A percentile compares a stretch with the other conserved stretches of the same genome.
Evolutionary conservation across 2,329 filamentous ascomycete genomes (phyloP).

Genomic region (Hortaea werneckii): DNA sequence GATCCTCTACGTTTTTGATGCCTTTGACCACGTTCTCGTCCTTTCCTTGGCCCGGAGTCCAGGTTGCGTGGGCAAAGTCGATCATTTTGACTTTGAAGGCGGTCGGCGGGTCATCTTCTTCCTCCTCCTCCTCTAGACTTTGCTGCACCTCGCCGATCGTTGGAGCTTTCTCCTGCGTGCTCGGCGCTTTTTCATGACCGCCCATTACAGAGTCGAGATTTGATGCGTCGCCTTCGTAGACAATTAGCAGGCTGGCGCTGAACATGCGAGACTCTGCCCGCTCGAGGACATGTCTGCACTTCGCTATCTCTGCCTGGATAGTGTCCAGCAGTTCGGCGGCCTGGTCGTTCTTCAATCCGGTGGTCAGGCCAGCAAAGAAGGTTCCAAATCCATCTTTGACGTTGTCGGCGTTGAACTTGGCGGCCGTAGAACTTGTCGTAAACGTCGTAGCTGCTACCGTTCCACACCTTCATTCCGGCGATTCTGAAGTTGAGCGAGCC

Average conservation of each 20-base stretch:
- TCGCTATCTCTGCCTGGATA: slow-evolving; percentile 25
- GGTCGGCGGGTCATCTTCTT: slow-evolving; percentile 44
- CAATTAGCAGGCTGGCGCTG: slow-evolving; percentile 52
- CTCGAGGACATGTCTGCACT: slow-evolving; percentile 47
- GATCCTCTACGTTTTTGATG: slow-evolving; percentile 33
- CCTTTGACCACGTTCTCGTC: slow-evolving; percentile 83
- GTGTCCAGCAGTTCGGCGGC: slow-evolving; percentile 35
- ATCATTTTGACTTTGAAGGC: slow-evolving; percentile 79
- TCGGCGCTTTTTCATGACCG: slow-evolving; percentile 25
- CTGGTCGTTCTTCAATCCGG: slow-evolving; percentile 31
- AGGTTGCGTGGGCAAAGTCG: slow-evolving; percentile 89
- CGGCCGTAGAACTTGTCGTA: slow-evolving; percentile 60
- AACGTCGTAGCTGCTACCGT: slow-evolving; percentile 40
- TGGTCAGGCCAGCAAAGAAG: slow-evolving; percentile 38
- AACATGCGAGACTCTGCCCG: slow-evolving; percentile 58
- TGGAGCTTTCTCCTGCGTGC: slow-evolving; percentile 17
- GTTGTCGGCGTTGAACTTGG: slow-evolving; percentile 43
- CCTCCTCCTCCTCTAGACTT: slow-evolving; percentile 30
- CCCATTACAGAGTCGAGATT: slow-evolving; percentile 41
- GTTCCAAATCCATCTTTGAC: slow-evolving; percentile 48
- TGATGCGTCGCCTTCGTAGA: slow-evolving; percentile 54
- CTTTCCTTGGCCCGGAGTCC: slow-evolving; percentile 68
- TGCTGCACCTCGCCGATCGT: slow-evolving; percentile 11
- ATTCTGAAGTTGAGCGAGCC: slow-evolving; percentile 53
- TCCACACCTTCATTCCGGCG: slow-evolving; percentile 55